Conservation (phyloP, 2,329 filamentous ascomycete species). For the Phyllosticta capitalensis region DNA sequence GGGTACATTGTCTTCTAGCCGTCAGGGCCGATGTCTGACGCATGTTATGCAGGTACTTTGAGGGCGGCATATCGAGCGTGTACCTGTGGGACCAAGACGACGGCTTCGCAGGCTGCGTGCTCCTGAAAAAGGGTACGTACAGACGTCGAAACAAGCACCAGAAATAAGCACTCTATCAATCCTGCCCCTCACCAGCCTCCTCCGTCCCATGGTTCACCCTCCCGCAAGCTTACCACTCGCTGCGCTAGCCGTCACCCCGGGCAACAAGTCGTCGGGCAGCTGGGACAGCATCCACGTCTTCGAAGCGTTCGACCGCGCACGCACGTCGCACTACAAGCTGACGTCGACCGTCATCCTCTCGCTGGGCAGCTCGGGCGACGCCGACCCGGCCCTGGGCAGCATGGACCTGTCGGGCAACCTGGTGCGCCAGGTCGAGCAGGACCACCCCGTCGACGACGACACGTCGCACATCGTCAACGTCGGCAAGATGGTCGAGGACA, state of each 20-base stretch:
- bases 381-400: slow-evolving; percentile 59
- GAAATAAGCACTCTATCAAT: background rate
- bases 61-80: slow-evolving; percentile 89
- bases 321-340: slow-evolving; percentile 92
- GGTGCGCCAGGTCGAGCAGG: slow-evolving; percentile 91
- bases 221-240: background rate
- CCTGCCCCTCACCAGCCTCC: background rate
- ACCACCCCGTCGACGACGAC: slow-evolving; percentile 81
- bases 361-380: slow-evolving; percentile 62
- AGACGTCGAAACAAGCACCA: background rate
- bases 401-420: slow-evolving; percentile 96
- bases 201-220: background rate
- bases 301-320: slow-evolving; percentile 85
- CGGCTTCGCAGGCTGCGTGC: slow-evolving; percentile 89
- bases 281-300: slow-evolving; percentile 99
- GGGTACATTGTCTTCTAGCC: slow-evolving; percentile 22
- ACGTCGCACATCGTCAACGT: slow-evolving; percentile 93
- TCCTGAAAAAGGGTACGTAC: slow-evolving; percentile 80
- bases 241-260: slow-evolving; percentile 53
- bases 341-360: slow-evolving; percentile 94
- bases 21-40: background rate
- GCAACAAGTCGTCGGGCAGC: slow-evolving; percentile 60
- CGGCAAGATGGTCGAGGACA: slow-evolving; percentile 88
- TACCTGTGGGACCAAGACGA: slow-evolving; percentile 99
- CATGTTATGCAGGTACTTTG: slow-evolving; percentile 58